phyloP scores from a whole-genome alignment of 225 moss, liverwort and hornwort species.

The Pseudisothecium myosuroides region DNA sequence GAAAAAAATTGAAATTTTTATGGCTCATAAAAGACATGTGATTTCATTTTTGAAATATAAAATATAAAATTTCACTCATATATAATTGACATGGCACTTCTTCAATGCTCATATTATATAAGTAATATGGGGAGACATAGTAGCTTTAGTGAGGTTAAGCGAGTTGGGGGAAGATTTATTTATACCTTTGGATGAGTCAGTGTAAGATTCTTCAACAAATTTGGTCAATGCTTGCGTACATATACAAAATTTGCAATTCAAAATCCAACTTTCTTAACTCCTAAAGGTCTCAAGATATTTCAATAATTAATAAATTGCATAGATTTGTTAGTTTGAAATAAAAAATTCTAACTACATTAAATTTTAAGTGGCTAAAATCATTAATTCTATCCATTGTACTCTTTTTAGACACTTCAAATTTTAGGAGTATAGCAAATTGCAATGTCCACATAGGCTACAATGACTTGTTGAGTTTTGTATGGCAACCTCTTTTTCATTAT shows the following conservation, averaged over 20 bases:
- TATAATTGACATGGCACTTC: not conserved
- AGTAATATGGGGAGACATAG: not conserved
- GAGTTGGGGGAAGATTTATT: not conserved
- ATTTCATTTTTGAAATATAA: not conserved
- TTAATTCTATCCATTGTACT: not conserved
- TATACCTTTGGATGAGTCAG: fast-evolving
- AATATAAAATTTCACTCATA: too few relatives aligned
- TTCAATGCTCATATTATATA: fast-evolving
- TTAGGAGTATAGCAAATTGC: not conserved
- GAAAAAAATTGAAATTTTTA: not conserved
- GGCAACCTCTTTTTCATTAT: not conserved
- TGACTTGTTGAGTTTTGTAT: not conserved
- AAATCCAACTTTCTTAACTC: not conserved
- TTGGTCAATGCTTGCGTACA: not conserved
- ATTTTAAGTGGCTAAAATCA: not conserved
- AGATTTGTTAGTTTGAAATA: not conserved
- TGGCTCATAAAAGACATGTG: not conserved
- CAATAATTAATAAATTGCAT: not conserved
- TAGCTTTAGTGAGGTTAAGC: not conserved
- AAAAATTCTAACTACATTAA: not conserved
- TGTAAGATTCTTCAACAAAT: not conserved
- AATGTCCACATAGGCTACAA: fast-evolving
- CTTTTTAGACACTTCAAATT: not conserved
- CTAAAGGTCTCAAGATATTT: fast-evolving
- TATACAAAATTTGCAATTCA: not conserved